Conservation (phyloP, 257 asterid species). For the Gynochthodes officinalis region DNA sequence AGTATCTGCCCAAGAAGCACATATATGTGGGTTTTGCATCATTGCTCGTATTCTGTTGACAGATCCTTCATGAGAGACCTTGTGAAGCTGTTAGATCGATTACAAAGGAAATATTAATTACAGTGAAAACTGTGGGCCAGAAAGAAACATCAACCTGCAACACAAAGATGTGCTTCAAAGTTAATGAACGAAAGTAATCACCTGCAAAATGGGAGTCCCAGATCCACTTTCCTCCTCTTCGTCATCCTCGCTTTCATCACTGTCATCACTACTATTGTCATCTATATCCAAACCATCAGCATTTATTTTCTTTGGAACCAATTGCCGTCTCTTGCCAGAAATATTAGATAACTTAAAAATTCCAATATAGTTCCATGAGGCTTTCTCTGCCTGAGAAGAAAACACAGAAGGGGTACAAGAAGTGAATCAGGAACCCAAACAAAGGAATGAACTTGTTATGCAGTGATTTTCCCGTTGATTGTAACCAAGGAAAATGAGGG, state of each 20-base stretch:
- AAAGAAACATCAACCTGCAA: neutral
- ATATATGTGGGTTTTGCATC: constrained; percentile 79
- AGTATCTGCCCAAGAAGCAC: constrained; percentile 88
- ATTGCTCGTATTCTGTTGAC: constrained; percentile 89
- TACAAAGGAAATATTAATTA: constrained; percentile 15
- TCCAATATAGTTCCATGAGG: constrained; percentile 68
- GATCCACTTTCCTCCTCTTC: constrained; percentile 52
- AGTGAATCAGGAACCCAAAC: neutral
- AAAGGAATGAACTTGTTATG: neutral
- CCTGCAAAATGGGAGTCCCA: constrained; percentile 70
- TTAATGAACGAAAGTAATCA: constrained; percentile 4
- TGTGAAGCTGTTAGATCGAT: constrained; percentile 49
- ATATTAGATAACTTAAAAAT: constrained; percentile 65
- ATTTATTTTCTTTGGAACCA: constrained; percentile 50
- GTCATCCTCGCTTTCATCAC: constrained; percentile 63
- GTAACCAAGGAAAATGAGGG: neutral
- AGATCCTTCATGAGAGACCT: constrained; percentile 72
- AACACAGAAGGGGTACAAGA: neutral
- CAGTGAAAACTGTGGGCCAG: constrained; percentile 1
- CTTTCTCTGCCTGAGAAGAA: constrained; percentile 62
- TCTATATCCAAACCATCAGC: constrained; percentile 69
- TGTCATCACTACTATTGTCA: constrained; percentile 77
- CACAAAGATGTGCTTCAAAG: too few relatives aligned
- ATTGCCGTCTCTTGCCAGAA: constrained; percentile 80
- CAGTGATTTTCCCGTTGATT: neutral